These are phyloP conservation scores for Bromus sterilis DNA, from an alignment of 176 grass and related monocot species.

Conservation along the genomic window DNA sequence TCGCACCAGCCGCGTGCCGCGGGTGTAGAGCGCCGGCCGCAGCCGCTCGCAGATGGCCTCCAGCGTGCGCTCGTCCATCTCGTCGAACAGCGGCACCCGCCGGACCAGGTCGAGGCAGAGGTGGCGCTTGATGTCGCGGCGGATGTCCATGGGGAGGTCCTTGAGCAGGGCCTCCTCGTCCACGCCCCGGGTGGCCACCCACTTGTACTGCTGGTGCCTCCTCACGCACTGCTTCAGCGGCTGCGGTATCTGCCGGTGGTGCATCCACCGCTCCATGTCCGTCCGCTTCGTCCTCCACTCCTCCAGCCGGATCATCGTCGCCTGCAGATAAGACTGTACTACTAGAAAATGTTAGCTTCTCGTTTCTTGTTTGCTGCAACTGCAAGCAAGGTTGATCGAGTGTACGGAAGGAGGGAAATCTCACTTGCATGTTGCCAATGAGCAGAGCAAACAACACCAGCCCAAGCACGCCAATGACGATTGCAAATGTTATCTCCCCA, in stretches of 20 bases:
- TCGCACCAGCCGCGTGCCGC: conserved; percentile 58
- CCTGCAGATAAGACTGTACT: conserved; percentile 80
- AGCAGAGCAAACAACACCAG: conserved; percentile 88
- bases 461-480: conserved; percentile 73
- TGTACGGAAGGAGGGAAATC: neutral
- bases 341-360: neutral
- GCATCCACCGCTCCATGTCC: conserved; percentile 97
- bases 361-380: neutral
- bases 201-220: conserved; percentile 77
- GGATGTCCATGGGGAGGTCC: conserved; percentile 78
- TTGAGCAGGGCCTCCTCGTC: conserved; percentile 75
- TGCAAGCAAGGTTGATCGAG: neutral
- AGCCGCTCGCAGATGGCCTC: conserved; percentile 97
- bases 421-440: conserved; percentile 99
- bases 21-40: conserved; percentile 75
- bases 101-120: conserved; percentile 85
- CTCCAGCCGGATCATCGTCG: conserved; percentile 82
- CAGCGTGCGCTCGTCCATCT: conserved; percentile 94
- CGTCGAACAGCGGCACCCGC: conserved; percentile 81
- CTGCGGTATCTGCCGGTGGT: conserved; percentile 77
- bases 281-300: conserved; percentile 84
- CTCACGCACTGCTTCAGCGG: conserved; percentile 70
- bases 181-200: conserved; percentile 80
- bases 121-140: conserved; percentile 89
- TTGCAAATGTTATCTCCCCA: conserved; percentile 68